Evolutionary conservation across 768 basidiomycete genomes (phyloP), one percentile per base, ranked within the genome.

Genomic region (Mycena amicta): DNA sequence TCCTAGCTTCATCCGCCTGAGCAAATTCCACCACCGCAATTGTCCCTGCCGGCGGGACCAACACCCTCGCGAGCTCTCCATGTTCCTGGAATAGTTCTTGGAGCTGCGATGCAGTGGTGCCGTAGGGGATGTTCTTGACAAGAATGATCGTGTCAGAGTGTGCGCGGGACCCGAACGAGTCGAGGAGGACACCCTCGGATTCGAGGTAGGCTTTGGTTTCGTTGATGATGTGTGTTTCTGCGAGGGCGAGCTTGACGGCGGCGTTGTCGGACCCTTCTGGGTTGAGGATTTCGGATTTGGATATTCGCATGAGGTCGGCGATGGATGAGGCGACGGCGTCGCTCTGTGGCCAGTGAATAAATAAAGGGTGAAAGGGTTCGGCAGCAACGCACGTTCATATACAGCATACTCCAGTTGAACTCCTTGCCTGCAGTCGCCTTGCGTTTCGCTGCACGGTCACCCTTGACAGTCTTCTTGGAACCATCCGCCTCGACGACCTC

Each of bases 101-200:
- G n/a, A 98, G 84, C 61, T 92, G 84, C 18, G 85, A 81, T 0
- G 77, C 72, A 0, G 88, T 83, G 2, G 95, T 96, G 5, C 92
- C 93, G 67, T 90, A 96, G 0, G 97, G 96, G 45, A 99, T 93
- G 74, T 98, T 98, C 77, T 98, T 98, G 61, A 98, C 90, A 18
- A 99, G 82, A 60, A 98, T 87, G 30, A 81, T 85, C 0, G 92
- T 95, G 65, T 90, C 85, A 0, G 93, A 95, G 15, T 84, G 80
- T 3, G 75, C 75, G 13, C 72, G 73, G 1, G 80, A 73, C 3
- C 80, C 77, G 62, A 90, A 87, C 0, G 85, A 77, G 2, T 83
- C 78, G 1, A 90, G 72, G 20, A 85, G 69, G 56, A 91, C 85
- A 16, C 89, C 89, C 56, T 90, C 85, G 2, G 83, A 80, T 68